Percentiles rank a stretch among this genome's conserved stretches.
Evolutionary conservation across 768 basidiomycete species (phyloP).

Genomic region (Gymnopilus dilepis): DNA sequence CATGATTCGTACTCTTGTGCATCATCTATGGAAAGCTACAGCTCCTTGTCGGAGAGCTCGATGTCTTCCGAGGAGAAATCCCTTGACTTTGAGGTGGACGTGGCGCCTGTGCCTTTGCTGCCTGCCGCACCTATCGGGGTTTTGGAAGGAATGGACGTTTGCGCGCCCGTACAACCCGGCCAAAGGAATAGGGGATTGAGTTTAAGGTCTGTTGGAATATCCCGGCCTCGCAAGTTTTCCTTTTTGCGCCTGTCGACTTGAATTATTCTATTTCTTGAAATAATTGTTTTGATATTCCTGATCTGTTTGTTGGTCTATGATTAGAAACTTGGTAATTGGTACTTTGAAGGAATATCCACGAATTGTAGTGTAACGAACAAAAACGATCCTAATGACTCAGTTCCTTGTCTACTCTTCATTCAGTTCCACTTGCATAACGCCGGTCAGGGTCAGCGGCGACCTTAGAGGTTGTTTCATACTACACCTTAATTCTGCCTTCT

Average conservation of each 20-base stretch:
- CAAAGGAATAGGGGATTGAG: neutral
- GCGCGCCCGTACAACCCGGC: neutral
- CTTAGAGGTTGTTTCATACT: neutral
- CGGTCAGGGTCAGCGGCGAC: neutral
- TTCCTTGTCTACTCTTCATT: too few species aligned
- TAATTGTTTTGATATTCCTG: neutral
- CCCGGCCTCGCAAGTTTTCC: neutral
- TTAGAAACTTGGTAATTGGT: neutral
- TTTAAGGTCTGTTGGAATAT: neutral
- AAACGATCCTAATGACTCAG: too few species aligned
- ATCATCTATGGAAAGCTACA: conserved; percentile 5
- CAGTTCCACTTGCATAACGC: neutral
- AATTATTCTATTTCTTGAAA: neutral
- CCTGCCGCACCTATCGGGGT: neutral
- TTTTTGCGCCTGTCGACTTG: conserved; percentile 3
- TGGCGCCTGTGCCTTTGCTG: neutral
- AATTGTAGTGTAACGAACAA: neutral
- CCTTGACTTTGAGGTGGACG: neutral
- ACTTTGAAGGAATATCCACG: neutral
- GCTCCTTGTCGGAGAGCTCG: neutral
- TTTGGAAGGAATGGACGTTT: too few species aligned
- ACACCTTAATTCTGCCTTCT: too few species aligned
- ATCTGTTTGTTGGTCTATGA: neutral
- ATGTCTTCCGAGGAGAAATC: neutral
- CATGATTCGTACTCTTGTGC: neutral